Conservation (phyloP, 1,284 basidiomycete species). For the Puccinia triticina region DNA sequence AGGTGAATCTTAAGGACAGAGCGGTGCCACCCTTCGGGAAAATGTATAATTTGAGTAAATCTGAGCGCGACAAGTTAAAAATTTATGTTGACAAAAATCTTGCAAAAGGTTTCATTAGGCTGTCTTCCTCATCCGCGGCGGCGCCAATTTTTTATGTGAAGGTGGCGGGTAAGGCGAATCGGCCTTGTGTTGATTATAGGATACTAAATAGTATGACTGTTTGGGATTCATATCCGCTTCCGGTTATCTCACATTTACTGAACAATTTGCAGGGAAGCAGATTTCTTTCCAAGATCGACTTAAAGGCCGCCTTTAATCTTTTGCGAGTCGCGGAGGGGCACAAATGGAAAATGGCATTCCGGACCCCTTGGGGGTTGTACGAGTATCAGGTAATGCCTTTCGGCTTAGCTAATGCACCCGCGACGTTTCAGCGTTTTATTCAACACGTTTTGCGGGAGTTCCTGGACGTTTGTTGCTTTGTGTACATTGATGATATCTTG, state of each 20-base stretch:
- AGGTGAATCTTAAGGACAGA: background rate
- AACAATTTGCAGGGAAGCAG: background rate
- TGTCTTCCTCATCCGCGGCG: too few relatives aligned
- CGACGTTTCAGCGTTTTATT: constrained; percentile 35
- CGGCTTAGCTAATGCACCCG: constrained; percentile 32
- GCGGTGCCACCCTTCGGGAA: background rate
- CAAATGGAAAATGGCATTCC: constrained; percentile 25
- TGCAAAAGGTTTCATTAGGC: too few relatives aligned
- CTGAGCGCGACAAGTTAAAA: background rate
- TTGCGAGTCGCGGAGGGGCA: background rate
- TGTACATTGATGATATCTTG: constrained; percentile 41
- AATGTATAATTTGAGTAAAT: constrained; percentile 6
- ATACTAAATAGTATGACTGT: too few relatives aligned
- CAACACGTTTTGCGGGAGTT: constrained; percentile 15
- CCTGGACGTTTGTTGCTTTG: too few relatives aligned
- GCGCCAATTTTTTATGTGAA: too few relatives aligned
- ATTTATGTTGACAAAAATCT: constrained; percentile 5
- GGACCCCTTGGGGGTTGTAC: constrained; percentile 27
- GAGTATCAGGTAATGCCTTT: constrained; percentile 28
- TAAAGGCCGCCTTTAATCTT: constrained; percentile 22
- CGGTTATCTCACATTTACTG: constrained; percentile 2
- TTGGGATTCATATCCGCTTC: constrained; percentile 23
- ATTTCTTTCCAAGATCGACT: constrained; percentile 19
- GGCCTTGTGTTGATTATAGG: too few relatives aligned
- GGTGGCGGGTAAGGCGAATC: background rate